These are phyloP conservation scores for Phytophthora megakarya DNA, from an alignment of 352 stramenopile species.

Conservation along the genomic window DNA sequence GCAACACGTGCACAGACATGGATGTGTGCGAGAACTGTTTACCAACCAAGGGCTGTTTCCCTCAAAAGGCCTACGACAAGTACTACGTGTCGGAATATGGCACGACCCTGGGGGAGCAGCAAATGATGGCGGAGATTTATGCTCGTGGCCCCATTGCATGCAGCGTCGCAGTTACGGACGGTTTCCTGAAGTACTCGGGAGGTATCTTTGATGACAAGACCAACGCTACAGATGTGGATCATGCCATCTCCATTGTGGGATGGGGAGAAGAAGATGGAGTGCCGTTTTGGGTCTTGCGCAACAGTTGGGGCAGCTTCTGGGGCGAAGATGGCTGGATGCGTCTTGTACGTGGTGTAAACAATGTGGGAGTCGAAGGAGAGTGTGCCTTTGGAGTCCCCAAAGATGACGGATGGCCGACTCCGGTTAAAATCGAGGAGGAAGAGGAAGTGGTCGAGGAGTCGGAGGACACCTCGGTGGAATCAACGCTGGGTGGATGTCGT, in stretches of 20 bases:
- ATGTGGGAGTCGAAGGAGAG: slow-evolving; percentile 93
- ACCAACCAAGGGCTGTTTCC: slow-evolving; percentile 78
- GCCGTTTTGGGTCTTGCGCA: slow-evolving; percentile 96
- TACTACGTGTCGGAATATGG: slow-evolving; percentile 96
- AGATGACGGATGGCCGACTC: slow-evolving; percentile 78
- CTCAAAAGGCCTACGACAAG: slow-evolving; percentile 93
- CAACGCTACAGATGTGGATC: slow-evolving; percentile 65
- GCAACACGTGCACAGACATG: slow-evolving; percentile 81
- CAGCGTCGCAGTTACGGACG: slow-evolving; percentile 91
- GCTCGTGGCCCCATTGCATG: slow-evolving; percentile 94
- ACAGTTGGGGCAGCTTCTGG: slow-evolving; percentile 95
- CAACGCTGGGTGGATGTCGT: slow-evolving; percentile 51
- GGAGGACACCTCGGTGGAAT: slow-evolving; percentile 25
- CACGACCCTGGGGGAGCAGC: slow-evolving; percentile 84
- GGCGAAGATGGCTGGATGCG: slow-evolving; percentile 96
- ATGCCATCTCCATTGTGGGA: slow-evolving; percentile 96
- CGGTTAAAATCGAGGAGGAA: slow-evolving; percentile 36
- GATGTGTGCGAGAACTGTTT: slow-evolving; percentile 95
- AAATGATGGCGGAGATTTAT: slow-evolving; percentile 98
- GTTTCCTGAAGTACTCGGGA: slow-evolving; percentile 92
- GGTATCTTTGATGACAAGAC: slow-evolving; percentile 94
- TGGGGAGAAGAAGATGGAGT: slow-evolving; percentile 91
- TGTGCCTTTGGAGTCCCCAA: slow-evolving; percentile 92
- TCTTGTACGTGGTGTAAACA: slow-evolving; percentile 91
- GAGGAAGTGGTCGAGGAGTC: slow-evolving; percentile 20